phyloP scores from a whole-genome alignment of 768 basidiomycete species.

The Boletus rex-veris region DNA sequence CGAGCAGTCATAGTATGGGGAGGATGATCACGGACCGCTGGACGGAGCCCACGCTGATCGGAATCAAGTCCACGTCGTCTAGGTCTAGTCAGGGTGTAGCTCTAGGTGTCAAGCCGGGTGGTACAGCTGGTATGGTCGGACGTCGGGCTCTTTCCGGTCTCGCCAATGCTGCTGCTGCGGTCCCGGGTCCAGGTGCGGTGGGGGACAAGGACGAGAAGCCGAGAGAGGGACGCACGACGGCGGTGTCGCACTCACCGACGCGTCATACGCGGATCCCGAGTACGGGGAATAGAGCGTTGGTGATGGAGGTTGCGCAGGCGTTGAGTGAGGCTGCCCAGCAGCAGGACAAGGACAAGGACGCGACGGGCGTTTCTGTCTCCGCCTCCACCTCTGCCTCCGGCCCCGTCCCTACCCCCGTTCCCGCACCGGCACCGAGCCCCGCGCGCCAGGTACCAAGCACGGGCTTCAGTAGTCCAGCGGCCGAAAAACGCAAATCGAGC shows the following conservation, averaged over 20 bases:
- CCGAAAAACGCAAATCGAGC: constrained; percentile 62
- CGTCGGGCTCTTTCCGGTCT: constrained; percentile 45
- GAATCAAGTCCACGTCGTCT: constrained; percentile 22
- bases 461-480: constrained; percentile 20
- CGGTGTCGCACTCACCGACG: constrained; percentile 32
- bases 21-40: constrained; percentile 28
- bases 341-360: constrained; percentile 2
- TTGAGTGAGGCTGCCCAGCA: constrained; percentile 38
- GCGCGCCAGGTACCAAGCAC: constrained; percentile 13
- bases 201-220: constrained; percentile 16
- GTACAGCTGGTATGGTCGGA: constrained; percentile 31
- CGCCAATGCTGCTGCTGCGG: constrained; percentile 1
- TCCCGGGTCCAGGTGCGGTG: neutral
- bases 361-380: neutral
- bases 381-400: neutral
- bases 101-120: constrained; percentile 8
- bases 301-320: constrained; percentile 76
- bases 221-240: constrained; percentile 9
- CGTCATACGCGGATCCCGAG: constrained; percentile 60
- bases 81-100: neutral
- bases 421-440: neutral
- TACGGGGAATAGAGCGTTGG: constrained; percentile 64
- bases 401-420: neutral
- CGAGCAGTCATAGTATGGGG: constrained; percentile 5
- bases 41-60: constrained; percentile 34